Conservation (phyloP, 495 filamentous ascomycete species). For the Aspergillus olivimuriae region DNA sequence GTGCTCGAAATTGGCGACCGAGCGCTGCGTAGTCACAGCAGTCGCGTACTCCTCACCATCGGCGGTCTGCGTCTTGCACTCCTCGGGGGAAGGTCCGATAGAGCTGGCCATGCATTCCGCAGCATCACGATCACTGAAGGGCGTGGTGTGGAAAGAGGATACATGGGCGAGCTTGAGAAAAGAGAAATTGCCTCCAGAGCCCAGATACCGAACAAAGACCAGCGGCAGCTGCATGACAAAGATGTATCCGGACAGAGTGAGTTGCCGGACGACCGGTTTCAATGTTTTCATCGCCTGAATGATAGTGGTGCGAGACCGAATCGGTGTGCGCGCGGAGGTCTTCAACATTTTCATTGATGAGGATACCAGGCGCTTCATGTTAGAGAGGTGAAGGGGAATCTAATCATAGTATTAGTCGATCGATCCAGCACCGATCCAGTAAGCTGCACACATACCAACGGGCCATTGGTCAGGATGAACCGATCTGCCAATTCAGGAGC, state of each 20-base stretch:
- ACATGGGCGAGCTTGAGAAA: conserved; percentile 33
- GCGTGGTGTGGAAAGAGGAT: conserved; percentile 18
- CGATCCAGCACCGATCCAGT: neutral
- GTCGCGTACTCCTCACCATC: conserved; percentile 27
- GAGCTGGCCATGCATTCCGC: conserved; percentile 39
- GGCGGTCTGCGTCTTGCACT: conserved; percentile 27
- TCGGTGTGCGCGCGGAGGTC: conserved; percentile 34
- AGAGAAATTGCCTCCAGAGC: conserved; percentile 36
- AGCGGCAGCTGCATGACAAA: conserved; percentile 43
- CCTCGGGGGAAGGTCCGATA: conserved; percentile 32
- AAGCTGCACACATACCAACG: conserved; percentile 35
- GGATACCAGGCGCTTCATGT: conserved; percentile 25
- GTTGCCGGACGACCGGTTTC: conserved; percentile 34
- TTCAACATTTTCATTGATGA: conserved; percentile 42
- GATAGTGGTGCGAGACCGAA: conserved; percentile 32
- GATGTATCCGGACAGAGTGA: conserved; percentile 42
- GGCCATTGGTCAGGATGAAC: conserved; percentile 44
- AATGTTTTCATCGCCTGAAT: conserved; percentile 33
- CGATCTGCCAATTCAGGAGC: conserved; percentile 47
- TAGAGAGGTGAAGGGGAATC: conserved; percentile 25
- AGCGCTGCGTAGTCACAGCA: conserved; percentile 19
- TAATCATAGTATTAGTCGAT: conserved; percentile 12
- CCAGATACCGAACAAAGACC: conserved; percentile 29
- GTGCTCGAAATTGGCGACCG: conserved; percentile 29
- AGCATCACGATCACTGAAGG: conserved; percentile 22